These are phyloP conservation scores for Monosporascus sp. DNA, from an alignment of 2,329 filamentous ascomycete genomes.

Conservation along the genomic window DNA sequence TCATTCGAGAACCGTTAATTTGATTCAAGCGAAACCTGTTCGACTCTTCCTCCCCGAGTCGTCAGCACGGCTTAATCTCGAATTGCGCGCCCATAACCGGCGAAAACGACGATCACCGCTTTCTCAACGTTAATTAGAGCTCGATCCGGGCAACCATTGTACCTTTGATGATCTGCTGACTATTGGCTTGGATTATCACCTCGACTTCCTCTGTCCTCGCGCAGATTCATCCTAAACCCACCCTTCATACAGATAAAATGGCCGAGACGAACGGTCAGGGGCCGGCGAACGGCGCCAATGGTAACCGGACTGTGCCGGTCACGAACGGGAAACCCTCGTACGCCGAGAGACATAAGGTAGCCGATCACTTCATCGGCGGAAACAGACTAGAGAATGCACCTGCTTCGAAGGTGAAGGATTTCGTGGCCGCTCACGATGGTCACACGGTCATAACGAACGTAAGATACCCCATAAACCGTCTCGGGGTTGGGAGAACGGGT, in stretches of 20 bases:
- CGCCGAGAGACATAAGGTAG: constrained; percentile 74
- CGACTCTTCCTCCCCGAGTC: not conserved
- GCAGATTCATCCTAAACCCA: not conserved
- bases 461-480: constrained; percentile 32
- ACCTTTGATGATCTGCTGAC: no score
- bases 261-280: constrained; percentile 23
- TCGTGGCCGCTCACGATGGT: constrained; percentile 81
- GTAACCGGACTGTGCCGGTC: constrained; percentile 44
- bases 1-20: no score
- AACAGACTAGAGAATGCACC: constrained; percentile 79
- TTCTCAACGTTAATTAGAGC: no score
- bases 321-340: constrained; percentile 60
- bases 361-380: constrained; percentile 94
- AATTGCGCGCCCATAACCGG: not conserved
- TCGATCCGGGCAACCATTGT: no score
- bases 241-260: constrained; percentile 10
- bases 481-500: not conserved
- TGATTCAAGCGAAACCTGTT: not conserved
- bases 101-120: no score
- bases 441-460: constrained; percentile 99
- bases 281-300: constrained; percentile 36
- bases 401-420: constrained; percentile 89
- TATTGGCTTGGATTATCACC: no score
- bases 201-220: no score
- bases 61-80: not conserved